Percentiles rank a stretch among this genome's conserved stretches.
These are phyloP conservation scores for Suillus americanus DNA, from an alignment of 768 basidiomycete genomes.

Conservation along the genomic window DNA sequence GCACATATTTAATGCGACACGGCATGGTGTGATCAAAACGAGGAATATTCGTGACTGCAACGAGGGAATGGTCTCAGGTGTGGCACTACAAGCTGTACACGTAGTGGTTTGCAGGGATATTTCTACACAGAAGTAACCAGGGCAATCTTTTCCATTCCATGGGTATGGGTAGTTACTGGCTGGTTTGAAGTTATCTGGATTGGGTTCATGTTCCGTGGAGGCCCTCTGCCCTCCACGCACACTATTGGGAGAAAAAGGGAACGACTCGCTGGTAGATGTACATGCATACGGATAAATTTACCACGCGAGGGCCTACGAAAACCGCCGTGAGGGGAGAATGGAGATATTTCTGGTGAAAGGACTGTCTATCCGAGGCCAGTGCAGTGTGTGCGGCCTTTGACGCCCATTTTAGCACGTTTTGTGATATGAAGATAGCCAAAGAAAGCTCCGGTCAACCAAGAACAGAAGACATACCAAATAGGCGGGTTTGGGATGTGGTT, in stretches of 20 bases:
- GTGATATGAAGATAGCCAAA: not conserved
- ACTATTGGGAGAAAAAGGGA: constrained; percentile 1
- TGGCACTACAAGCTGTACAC: not conserved
- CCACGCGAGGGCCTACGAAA: not conserved
- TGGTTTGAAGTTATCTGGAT: not conserved
- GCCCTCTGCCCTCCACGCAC: constrained; percentile 4
- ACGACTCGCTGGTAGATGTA: not conserved
- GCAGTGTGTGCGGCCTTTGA: not conserved
- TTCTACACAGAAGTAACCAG: not conserved
- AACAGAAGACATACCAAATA: not conserved
- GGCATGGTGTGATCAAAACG: constrained; percentile 14
- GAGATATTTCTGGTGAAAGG: not conserved
- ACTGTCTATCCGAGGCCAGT: not conserved
- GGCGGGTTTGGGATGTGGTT: not conserved
- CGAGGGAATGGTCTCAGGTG: not conserved
- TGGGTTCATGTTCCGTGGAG: not conserved
- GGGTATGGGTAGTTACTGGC: not conserved
- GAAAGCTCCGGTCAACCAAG: not conserved
- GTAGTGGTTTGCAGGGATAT: not conserved
- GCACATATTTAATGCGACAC: constrained; percentile 6
- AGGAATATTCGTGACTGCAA: constrained; percentile 10
- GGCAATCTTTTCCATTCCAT: not conserved
- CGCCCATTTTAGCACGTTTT: not conserved
- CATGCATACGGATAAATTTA: not conserved
- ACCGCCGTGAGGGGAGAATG: not conserved